Conservation (phyloP, 106 monocot genomes). For the Cymbidium sinense region DNA sequence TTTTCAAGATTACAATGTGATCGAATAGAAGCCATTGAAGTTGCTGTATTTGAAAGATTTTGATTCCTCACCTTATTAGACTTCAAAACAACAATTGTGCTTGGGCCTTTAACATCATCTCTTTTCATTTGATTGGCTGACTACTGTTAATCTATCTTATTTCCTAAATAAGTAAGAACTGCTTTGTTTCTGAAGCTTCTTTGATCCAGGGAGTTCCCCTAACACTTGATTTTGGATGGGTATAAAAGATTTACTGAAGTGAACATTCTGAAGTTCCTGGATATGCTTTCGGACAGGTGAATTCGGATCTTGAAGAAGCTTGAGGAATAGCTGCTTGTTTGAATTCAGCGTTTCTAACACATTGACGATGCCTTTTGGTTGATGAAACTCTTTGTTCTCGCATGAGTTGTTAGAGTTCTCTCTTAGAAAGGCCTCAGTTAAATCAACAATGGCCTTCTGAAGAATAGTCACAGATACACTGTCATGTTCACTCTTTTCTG, state of each 20-base stretch:
- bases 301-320: conserved; percentile 32
- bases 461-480: conserved; percentile 13
- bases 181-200: conserved; percentile 3
- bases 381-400: background rate
- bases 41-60: background rate
- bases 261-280: conserved; percentile 12
- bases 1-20: conserved; percentile 4
- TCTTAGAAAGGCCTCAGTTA: conserved; percentile 16
- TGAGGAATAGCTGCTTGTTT: conserved; percentile 24
- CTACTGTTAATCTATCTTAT: too few species aligned
- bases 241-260: background rate
- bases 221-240: conserved; percentile 6
- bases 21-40: conserved; percentile 11
- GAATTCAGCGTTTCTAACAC: conserved; percentile 17
- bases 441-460: conserved; percentile 26
- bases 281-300: conserved; percentile 14
- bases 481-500: too few species aligned
- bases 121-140: too few species aligned
- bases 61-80: conserved; percentile 20
- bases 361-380: conserved; percentile 17
- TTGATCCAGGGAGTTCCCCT: conserved; percentile 8
- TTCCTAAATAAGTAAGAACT: too few species aligned
- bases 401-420: conserved; percentile 8
- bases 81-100: conserved; percentile 50
- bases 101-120: conserved; percentile 11